A percentile compares a stretch with the other conserved stretches of the same genome.
Evolutionary conservation across 345 rosid genomes (phyloP).

Genomic region (Gossypium thurberi): DNA sequence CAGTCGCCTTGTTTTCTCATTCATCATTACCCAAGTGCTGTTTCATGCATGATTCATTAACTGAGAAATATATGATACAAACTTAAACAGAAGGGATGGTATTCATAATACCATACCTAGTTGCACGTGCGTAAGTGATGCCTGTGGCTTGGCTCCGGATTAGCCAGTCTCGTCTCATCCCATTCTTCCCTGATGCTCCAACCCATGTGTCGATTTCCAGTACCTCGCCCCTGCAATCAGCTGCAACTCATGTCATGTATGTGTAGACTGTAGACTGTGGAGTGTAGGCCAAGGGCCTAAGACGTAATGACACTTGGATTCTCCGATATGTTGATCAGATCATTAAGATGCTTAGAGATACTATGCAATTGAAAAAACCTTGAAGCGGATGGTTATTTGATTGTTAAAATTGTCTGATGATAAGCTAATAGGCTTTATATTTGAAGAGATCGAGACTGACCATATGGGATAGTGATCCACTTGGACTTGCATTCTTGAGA

Average conservation of each 20-base stretch:
- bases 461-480: slow-evolving; percentile 60
- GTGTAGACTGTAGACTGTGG: too few relatives aligned
- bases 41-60: slow-evolving; percentile 1
- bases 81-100: background rate
- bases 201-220: slow-evolving; percentile 73
- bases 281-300: too few relatives aligned
- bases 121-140: slow-evolving; percentile 46
- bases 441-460: slow-evolving; percentile 19
- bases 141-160: slow-evolving; percentile 63
- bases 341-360: background rate
- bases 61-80: slow-evolving; percentile 15
- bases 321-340: too few relatives aligned
- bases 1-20: slow-evolving; percentile 55
- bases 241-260: background rate
- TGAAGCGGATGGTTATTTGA: too few relatives aligned
- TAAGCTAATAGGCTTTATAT: background rate
- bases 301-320: too few relatives aligned
- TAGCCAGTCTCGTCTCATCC: slow-evolving; percentile 66
- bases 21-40: slow-evolving; percentile 81
- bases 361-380: background rate
- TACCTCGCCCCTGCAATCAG: slow-evolving; percentile 52
- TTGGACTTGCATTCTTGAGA: slow-evolving; percentile 58
- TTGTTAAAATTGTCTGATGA: background rate
- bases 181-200: slow-evolving; percentile 66
- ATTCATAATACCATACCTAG: slow-evolving; percentile 30